Conservation (phyloP, 306 rosid species). For the Luffa aegyptiaca region DNA sequence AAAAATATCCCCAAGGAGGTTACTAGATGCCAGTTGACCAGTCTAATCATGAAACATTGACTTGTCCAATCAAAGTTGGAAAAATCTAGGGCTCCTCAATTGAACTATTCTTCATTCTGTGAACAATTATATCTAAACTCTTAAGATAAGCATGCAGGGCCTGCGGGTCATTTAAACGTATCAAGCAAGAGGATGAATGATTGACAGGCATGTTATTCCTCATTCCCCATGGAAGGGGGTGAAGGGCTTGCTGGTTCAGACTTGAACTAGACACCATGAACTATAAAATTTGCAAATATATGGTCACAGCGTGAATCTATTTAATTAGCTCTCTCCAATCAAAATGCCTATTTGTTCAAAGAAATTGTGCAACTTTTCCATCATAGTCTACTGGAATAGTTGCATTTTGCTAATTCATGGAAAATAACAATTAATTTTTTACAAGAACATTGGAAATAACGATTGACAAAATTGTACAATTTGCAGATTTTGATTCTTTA, state of each 20-base stretch:
- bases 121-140: background rate
- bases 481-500: background rate
- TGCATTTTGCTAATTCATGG: background rate
- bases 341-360: background rate
- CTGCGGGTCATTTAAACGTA: background rate
- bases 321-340: background rate
- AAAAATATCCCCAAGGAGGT: background rate
- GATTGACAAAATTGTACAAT: background rate
- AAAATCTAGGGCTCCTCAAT: slow-evolving; percentile 1
- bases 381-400: background rate
- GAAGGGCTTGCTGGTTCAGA: background rate
- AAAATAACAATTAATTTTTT: background rate
- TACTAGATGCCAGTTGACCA: background rate
- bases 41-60: background rate
- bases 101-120: background rate
- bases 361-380: background rate
- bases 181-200: background rate
- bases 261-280: background rate
- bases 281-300: background rate
- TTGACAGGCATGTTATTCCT: background rate
- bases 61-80: background rate
- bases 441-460: background rate
- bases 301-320: background rate
- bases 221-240: background rate
- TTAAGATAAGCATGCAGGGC: background rate